These are phyloP conservation scores for Protomyces inundatus DNA, from an alignment of 1,139 yeast genomes.

Conservation along the genomic window DNA sequence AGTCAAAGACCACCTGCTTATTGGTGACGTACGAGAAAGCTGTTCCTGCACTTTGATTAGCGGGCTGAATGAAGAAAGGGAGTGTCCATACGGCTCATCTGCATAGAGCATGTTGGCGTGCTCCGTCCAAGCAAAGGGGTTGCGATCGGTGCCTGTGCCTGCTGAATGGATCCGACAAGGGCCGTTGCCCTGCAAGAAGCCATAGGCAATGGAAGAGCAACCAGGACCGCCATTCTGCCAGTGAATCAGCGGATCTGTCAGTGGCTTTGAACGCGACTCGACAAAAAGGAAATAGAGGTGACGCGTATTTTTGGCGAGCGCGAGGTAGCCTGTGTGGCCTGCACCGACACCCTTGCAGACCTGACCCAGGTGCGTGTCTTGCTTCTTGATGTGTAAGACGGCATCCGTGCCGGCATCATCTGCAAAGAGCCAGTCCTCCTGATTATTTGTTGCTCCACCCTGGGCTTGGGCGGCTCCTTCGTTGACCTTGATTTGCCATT, in stretches of 20 bases:
- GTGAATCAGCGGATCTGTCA: constrained; percentile 72
- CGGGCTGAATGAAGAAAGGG: constrained; percentile 54
- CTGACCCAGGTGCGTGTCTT: too few relatives aligned
- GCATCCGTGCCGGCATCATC: too few relatives aligned
- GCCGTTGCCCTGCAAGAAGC: constrained; percentile 86
- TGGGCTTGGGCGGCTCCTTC: too few relatives aligned
- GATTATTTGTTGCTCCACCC: too few relatives aligned
- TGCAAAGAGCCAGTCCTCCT: too few relatives aligned
- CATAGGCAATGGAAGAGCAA: constrained; percentile 86
- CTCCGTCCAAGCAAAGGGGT: constrained; percentile 39
- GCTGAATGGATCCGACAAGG: constrained; percentile 76
- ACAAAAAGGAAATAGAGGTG: constrained; percentile 82
- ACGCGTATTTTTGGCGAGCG: constrained; percentile 72
- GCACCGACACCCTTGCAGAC: constrained; percentile 1
- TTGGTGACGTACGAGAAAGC: too few relatives aligned
- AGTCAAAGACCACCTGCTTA: constrained; percentile 39
- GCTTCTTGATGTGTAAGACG: too few relatives aligned
- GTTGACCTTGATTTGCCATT: too few relatives aligned
- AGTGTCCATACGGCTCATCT: constrained; percentile 96
- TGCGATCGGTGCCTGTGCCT: constrained; percentile 49
- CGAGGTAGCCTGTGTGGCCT: constrained; percentile 73
- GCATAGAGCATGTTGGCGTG: constrained; percentile 38
- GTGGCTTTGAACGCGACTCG: constrained; percentile 84
- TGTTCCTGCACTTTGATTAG: constrained; percentile 39
- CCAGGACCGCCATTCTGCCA: constrained; percentile 90